A percentile compares a stretch with the other conserved stretches of the same genome.
These are phyloP conservation scores for Wallacemonas rigidus DNA, from an alignment of 208 protist species.

Conservation along the genomic window DNA sequence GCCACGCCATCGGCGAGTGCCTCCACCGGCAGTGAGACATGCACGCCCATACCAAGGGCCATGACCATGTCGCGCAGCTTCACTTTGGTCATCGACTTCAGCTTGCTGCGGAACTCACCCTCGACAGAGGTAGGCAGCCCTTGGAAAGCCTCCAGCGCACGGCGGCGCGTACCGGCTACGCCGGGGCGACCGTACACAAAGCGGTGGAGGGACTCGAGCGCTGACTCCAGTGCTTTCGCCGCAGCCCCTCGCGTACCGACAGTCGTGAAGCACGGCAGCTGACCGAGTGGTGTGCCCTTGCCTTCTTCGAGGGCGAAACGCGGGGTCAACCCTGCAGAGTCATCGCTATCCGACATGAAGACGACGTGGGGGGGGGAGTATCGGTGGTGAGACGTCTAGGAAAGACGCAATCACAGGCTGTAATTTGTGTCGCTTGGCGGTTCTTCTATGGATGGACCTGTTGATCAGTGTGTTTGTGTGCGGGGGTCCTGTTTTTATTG, in stretches of 20 bases:
- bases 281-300: slow-evolving; percentile 41
- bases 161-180: slow-evolving; percentile 38
- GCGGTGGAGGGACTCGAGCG: slow-evolving; percentile 72
- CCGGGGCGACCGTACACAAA: slow-evolving; percentile 70
- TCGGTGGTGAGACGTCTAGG: no score
- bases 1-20: slow-evolving; percentile 43
- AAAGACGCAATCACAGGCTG: no score
- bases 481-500: no score
- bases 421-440: no score
- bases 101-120: slow-evolving; percentile 36
- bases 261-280: slow-evolving; percentile 52
- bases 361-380: not conserved
- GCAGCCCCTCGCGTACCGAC: slow-evolving; percentile 34
- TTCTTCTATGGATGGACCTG: no score
- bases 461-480: no score
- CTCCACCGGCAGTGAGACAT: slow-evolving; percentile 34
- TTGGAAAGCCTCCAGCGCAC: slow-evolving; percentile 55
- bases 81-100: slow-evolving; percentile 51
- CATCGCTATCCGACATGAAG: slow-evolving; percentile 18
- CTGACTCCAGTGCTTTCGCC: slow-evolving; percentile 42
- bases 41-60: slow-evolving; percentile 47
- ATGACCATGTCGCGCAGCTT: slow-evolving; percentile 57
- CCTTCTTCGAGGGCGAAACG: slow-evolving; percentile 58
- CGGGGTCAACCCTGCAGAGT: slow-evolving; percentile 10
- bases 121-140: slow-evolving; percentile 52